Evolutionary conservation across 345 rosid species (phyloP).

Genomic region (Ceriops zippeliana): DNA sequence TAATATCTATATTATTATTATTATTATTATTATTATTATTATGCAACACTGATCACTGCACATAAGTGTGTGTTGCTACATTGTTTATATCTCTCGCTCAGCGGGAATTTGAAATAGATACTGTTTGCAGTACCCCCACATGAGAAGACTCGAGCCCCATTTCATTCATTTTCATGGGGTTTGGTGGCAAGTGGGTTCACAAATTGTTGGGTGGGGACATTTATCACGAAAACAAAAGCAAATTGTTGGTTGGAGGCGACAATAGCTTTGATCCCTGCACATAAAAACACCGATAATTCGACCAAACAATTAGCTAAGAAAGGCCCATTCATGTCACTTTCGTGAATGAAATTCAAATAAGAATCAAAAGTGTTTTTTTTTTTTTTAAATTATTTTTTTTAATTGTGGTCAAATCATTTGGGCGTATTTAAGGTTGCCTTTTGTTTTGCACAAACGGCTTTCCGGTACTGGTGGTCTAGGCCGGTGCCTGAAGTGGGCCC

Average conservation of each 20-base stretch:
- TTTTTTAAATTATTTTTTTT: not conserved
- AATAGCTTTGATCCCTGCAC: too few species aligned
- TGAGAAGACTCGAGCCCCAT: not conserved
- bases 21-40: too few species aligned
- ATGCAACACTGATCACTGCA: too few species aligned
- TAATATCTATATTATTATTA: too few species aligned
- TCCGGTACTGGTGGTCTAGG: constrained; percentile 9
- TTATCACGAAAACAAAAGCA: not conserved
- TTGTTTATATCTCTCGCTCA: too few species aligned
- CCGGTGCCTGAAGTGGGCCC: constrained; percentile 27
- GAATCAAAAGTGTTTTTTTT: not conserved
- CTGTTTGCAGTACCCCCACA: too few species aligned
- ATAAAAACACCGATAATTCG: too few species aligned
- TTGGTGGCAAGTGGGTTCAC: not conserved
- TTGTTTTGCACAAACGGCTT: not conserved
- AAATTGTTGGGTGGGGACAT: not conserved
- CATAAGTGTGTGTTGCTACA: too few species aligned
- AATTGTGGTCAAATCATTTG: constrained; percentile 14
- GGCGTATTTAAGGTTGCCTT: not conserved
- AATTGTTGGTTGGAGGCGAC: too few species aligned
- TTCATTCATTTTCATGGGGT: not conserved
- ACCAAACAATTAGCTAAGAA: not conserved
- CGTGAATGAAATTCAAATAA: not conserved
- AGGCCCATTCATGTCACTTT: not conserved
- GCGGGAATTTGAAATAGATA: too few species aligned